These are phyloP conservation scores for Phaeotremella skinneri DNA, from an alignment of 768 basidiomycete genomes.

Conservation along the genomic window DNA sequence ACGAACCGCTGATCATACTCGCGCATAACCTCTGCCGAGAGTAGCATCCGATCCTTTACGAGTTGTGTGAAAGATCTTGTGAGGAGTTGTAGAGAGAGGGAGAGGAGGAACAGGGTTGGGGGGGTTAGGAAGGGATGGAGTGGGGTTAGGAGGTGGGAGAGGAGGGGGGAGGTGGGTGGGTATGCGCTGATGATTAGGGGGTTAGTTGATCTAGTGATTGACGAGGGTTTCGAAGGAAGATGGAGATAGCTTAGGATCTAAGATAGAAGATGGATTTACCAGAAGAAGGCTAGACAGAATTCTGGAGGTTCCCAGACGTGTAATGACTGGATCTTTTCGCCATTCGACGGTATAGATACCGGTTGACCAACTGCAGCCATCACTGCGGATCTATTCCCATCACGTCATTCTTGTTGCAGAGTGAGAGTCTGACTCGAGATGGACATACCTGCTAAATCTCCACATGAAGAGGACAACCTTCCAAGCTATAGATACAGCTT, in stretches of 20 bases:
- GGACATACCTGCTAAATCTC: conserved; percentile 28
- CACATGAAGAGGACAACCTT: conserved; percentile 15
- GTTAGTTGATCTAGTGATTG: not conserved
- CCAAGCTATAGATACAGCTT: conserved; percentile 9
- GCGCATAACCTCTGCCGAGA: conserved; percentile 49
- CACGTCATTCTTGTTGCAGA: not conserved
- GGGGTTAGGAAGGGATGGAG: conserved; percentile 40
- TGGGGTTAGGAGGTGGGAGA: conserved; percentile 41
- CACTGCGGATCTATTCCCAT: conserved; percentile 20
- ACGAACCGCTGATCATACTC: conserved; percentile 51
- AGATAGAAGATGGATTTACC: conserved; percentile 26
- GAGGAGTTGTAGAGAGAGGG: conserved; percentile 39
- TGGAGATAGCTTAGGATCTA: not conserved
- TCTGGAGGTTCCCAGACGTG: conserved; percentile 50
- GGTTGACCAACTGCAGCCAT: conserved; percentile 27
- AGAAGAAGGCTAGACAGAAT: conserved; percentile 49
- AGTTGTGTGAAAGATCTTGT: conserved; percentile 40
- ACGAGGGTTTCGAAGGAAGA: not conserved
- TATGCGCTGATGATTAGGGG: conserved; percentile 26
- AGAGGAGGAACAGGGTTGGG: conserved; percentile 29
- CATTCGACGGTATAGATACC: conserved; percentile 1
- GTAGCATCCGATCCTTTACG: conserved; percentile 46
- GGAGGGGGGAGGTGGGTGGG: conserved; percentile 39
- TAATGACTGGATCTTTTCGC: conserved; percentile 42
- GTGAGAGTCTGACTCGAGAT: not conserved